Percentiles rank a stretch among this genome's conserved stretches.
These are phyloP conservation scores for Polyporus arcularius DNA, from an alignment of 768 basidiomycete genomes.

Conservation along the genomic window DNA sequence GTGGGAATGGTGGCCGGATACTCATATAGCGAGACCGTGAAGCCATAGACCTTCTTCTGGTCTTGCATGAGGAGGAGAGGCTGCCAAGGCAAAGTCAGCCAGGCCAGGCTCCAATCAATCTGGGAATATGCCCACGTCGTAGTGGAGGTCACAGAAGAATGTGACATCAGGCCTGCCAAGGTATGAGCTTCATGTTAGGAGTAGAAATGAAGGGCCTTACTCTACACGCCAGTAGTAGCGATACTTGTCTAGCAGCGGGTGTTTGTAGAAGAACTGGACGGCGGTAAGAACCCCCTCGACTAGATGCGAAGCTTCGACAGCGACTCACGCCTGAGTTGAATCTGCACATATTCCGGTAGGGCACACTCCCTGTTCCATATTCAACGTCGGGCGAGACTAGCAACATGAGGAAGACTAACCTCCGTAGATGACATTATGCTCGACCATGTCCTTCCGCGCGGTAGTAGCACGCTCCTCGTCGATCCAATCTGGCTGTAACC, in stretches of 20 bases:
- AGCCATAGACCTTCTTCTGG: conserved; percentile 60
- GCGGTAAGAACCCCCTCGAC: neutral
- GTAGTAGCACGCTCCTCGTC: conserved; percentile 55
- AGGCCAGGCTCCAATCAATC: too few species aligned
- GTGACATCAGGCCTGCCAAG: conserved; percentile 50
- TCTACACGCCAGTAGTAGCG: conserved; percentile 55
- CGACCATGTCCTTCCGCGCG: conserved; percentile 53
- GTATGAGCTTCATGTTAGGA: neutral
- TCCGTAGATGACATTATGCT: conserved; percentile 61
- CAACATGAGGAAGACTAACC: conserved; percentile 28
- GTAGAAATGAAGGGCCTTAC: conserved; percentile 28
- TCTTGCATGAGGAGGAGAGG: conserved; percentile 63
- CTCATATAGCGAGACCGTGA: conserved; percentile 76
- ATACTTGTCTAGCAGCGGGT: conserved; percentile 41
- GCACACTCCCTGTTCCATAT: conserved; percentile 61
- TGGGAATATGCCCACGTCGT: conserved; percentile 36
- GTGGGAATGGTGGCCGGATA: conserved; percentile 74
- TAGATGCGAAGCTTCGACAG: neutral
- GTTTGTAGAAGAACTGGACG: conserved; percentile 55
- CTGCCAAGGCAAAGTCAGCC: conserved; percentile 7
- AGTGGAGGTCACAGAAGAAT: conserved; percentile 58
- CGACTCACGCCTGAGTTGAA: conserved; percentile 84
- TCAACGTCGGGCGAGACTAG: neutral
- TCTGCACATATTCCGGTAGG: conserved; percentile 95
- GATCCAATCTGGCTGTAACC: conserved; percentile 78